Conservation (phyloP, 192 early-diverging fungal species). For the Gryganskiella cystojenkinii region DNA sequence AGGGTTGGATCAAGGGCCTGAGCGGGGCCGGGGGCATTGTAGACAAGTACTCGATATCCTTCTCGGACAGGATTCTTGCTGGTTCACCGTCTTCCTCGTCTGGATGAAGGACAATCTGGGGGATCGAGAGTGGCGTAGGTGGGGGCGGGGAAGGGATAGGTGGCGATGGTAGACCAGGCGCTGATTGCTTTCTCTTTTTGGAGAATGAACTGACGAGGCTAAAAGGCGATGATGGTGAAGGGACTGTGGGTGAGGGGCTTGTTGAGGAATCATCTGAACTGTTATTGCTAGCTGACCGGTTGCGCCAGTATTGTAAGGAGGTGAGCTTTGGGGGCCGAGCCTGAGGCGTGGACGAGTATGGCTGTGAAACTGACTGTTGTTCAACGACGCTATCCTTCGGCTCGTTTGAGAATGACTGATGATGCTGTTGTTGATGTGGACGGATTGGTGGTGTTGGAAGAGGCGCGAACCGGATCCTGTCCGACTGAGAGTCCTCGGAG, state of each 20-base stretch:
- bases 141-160: neutral
- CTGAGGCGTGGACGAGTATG: conserved; percentile 11
- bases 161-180: neutral
- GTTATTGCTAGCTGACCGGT: conserved; percentile 1
- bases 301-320: conserved; percentile 29
- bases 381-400: no score
- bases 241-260: neutral
- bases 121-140: neutral
- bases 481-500: no score
- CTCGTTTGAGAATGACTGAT: no score
- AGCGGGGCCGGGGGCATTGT: conserved; percentile 34
- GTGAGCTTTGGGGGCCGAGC: conserved; percentile 11
- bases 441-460: no score
- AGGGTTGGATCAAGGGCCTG: conserved; percentile 14
- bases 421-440: no score
- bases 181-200: conserved; percentile 15
- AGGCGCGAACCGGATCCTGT: no score
- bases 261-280: neutral
- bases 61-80: conserved; percentile 15
- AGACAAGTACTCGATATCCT: conserved; percentile 43
- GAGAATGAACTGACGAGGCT: conserved; percentile 16
- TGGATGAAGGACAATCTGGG: conserved; percentile 43
- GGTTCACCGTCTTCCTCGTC: conserved; percentile 47
- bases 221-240: neutral
- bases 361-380: neutral